These are phyloP conservation scores for Phylloporus sp. DNA, from an alignment of 768 basidiomycete genomes.

Conservation along the genomic window DNA sequence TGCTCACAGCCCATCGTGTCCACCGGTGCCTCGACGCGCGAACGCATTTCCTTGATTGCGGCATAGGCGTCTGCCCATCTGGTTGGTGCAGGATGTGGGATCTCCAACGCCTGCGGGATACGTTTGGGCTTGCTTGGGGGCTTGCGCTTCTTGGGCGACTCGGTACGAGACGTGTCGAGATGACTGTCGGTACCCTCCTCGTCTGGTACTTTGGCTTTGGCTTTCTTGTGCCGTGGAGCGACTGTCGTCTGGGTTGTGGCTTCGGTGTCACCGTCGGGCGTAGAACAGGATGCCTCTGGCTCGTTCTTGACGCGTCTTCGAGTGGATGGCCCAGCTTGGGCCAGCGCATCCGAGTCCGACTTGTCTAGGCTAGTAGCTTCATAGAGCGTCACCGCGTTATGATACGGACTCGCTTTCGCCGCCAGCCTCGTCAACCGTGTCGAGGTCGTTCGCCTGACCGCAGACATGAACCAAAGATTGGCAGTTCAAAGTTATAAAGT, in stretches of 20 bases:
- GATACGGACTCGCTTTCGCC: conserved; percentile 42
- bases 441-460: conserved; percentile 24
- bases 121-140: conserved; percentile 54
- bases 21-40: conserved; percentile 73
- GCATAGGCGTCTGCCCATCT: conserved; percentile 69
- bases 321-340: conserved; percentile 15
- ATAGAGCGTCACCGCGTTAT: conserved; percentile 41
- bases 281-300: not conserved
- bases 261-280: not conserved
- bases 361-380: conserved; percentile 12
- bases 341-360: not conserved
- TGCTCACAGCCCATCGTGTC: conserved; percentile 89
- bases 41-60: conserved; percentile 72
- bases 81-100: conserved; percentile 64
- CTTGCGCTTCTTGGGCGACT: conserved; percentile 27
- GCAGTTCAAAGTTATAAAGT: too few relatives aligned
- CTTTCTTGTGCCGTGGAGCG: not conserved
- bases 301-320: conserved; percentile 30
- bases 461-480: conserved; percentile 14
- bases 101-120: conserved; percentile 49
- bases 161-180: not conserved
- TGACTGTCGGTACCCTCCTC: not conserved
- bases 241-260: not conserved
- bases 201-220: not conserved
- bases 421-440: conserved; percentile 33